Evolutionary conservation across 75 land plant species (phyloP).

Genomic region (Pinus albicaulis): DNA sequence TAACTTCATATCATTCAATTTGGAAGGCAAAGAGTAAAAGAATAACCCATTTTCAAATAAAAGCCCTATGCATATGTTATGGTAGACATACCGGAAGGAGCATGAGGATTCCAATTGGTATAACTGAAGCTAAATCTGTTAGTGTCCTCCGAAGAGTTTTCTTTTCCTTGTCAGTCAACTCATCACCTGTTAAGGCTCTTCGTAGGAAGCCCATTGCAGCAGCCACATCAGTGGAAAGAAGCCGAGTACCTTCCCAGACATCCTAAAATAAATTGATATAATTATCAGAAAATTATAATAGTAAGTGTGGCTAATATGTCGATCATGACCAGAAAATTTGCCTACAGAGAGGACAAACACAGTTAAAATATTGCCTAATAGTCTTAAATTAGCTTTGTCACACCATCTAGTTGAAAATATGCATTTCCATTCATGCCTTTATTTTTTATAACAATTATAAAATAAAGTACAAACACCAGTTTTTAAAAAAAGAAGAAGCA

Average conservation of each 20-base stretch:
- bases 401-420: neutral
- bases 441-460: neutral
- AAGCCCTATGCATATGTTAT: neutral
- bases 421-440: neutral
- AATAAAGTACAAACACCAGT: neutral
- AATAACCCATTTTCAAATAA: neutral
- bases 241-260: slow-evolving; percentile 92
- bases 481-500: neutral
- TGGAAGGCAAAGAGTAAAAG: neutral
- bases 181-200: slow-evolving; percentile 67
- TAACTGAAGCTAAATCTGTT: slow-evolving; percentile 90
- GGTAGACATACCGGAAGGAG: slow-evolving; percentile 80
- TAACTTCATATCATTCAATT: neutral
- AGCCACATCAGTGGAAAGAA: slow-evolving; percentile 79
- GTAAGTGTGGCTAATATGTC: neutral
- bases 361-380: neutral
- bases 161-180: slow-evolving; percentile 87
- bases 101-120: slow-evolving; percentile 96
- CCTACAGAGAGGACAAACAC: neutral
- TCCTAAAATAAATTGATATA: slow-evolving; percentile 43
- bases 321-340: neutral
- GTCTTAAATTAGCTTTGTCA: neutral
- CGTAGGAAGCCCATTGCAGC: slow-evolving; percentile 71
- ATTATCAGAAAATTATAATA: neutral
- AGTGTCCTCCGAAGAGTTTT: slow-evolving; percentile 76